Conservation (phyloP, 1,284 basidiomycete species). For the Coniophora puteana region DNA sequence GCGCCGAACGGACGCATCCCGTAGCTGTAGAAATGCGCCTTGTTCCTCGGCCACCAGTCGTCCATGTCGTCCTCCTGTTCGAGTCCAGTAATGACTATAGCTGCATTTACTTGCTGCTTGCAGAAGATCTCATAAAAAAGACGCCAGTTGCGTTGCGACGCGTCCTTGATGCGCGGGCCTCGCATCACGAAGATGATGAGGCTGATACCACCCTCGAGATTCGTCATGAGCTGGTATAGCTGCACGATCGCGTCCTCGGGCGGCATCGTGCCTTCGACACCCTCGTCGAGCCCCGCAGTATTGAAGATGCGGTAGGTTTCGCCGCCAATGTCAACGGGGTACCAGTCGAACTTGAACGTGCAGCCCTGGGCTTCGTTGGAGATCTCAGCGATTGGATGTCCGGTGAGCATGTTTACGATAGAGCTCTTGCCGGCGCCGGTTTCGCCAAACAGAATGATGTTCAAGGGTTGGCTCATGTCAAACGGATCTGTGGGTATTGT, state of each 20-base stretch:
- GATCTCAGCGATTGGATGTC: conserved; percentile 16
- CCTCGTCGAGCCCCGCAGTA: conserved; percentile 36
- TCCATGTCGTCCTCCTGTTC: conserved; percentile 12
- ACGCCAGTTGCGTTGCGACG: conserved; percentile 6
- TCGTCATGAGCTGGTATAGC: conserved; percentile 28
- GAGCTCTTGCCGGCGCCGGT: conserved; percentile 29
- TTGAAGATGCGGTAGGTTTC: conserved; percentile 30
- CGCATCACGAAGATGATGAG: conserved; percentile 13
- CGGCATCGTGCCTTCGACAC: conserved; percentile 23
- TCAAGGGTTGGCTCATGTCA: too few species aligned
- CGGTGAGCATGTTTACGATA: conserved; percentile 29
- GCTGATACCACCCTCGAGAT: conserved; percentile 15
- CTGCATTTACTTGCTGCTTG: conserved; percentile 8
- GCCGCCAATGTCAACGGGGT: conserved; percentile 16
- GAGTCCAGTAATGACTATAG: conserved; percentile 11
- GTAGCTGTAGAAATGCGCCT: conserved; percentile 5
- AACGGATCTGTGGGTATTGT: too few species aligned
- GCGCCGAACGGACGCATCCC: conserved; percentile 5
- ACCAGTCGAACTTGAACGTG: conserved; percentile 24
- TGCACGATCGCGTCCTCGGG: conserved; percentile 22
- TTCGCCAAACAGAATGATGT: conserved; percentile 31
- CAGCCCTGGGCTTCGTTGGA: conserved; percentile 24
- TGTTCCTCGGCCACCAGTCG: conserved; percentile 13
- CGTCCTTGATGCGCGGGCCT: conserved; percentile 14
- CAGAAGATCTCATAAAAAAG: conserved; percentile 12